Percentiles rank a stretch among this genome's conserved stretches.
These are phyloP conservation scores for Nowakowskiella sp. DNA, from an alignment of 192 early-diverging fungal genomes.

Conservation along the genomic window DNA sequence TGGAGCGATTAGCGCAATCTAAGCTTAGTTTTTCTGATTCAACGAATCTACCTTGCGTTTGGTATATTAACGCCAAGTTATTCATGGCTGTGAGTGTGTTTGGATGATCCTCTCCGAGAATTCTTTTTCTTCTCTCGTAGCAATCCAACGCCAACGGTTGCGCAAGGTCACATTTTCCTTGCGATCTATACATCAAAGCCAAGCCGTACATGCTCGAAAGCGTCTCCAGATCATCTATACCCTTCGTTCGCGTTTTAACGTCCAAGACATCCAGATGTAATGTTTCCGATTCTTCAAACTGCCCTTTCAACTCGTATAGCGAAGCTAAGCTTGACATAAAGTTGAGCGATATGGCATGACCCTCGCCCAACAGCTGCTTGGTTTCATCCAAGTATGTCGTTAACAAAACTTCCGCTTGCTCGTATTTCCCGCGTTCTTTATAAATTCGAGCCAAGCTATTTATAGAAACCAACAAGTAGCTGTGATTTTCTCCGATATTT, in stretches of 20 bases:
- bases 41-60: slow-evolving; percentile 10
- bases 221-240: not conserved
- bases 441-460: slow-evolving; percentile 4
- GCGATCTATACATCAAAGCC: not conserved
- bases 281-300: not conserved
- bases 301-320: not conserved
- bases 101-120: slow-evolving; percentile 11
- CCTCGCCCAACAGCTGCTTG: not conserved
- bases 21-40: slow-evolving; percentile 8
- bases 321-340: not conserved
- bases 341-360: not conserved
- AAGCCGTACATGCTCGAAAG: not conserved
- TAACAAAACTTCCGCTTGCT: slow-evolving; percentile 9
- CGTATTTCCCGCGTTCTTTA: slow-evolving; percentile 1
- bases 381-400: slow-evolving; percentile 4
- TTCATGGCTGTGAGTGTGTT: slow-evolving; percentile 15
- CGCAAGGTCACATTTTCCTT: not conserved
- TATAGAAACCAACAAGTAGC: not conserved
- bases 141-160: not conserved
- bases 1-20: not conserved
- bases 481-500: slow-evolving; percentile 5
- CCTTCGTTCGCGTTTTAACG: not conserved
- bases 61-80: slow-evolving; percentile 16
- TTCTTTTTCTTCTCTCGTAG: not conserved
- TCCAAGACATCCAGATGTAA: not conserved